Percentiles rank a stretch among this genome's conserved stretches.
Evolutionary conservation across 305 asterid species (phyloP).

Genomic region (Fraxinus albicans): DNA sequence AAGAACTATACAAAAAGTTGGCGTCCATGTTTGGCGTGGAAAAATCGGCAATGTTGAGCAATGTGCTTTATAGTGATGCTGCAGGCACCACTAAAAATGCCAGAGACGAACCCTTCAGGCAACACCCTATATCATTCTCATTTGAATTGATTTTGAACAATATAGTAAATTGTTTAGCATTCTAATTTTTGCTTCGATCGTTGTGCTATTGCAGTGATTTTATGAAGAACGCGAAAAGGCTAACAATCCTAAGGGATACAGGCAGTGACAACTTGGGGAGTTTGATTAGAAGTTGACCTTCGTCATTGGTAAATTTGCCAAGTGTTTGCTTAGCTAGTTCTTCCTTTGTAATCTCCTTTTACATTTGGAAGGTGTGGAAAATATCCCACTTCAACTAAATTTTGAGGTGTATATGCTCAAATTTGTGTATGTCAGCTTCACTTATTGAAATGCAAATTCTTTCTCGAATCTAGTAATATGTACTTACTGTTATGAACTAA

Average conservation of each 20-base stretch:
- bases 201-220: constrained; percentile 52
- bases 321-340: constrained; percentile 17
- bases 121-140: neutral
- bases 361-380: constrained; percentile 25
- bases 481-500: neutral
- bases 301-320: constrained; percentile 36
- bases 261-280: constrained; percentile 52
- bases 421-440: neutral
- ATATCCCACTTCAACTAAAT: constrained; percentile 21
- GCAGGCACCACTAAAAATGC: constrained; percentile 47
- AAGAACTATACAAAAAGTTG: constrained; percentile 55
- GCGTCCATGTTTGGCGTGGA: constrained; percentile 53
- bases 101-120: constrained; percentile 73
- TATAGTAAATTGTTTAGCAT: neutral
- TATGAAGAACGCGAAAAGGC: constrained; percentile 56
- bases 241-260: constrained; percentile 58
- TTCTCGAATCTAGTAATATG: neutral
- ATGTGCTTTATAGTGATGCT: constrained; percentile 48
- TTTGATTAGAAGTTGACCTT: constrained; percentile 26
- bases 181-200: neutral
- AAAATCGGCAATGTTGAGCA: constrained; percentile 49
- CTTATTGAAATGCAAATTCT: neutral
- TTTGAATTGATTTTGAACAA: neutral
- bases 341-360: neutral
- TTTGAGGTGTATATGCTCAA: constrained; percentile 3